Percentiles rank a stretch among this genome's conserved stretches.
These are phyloP conservation scores for Quercus suber DNA, from an alignment of 306 rosid genomes.

Conservation along the genomic window DNA sequence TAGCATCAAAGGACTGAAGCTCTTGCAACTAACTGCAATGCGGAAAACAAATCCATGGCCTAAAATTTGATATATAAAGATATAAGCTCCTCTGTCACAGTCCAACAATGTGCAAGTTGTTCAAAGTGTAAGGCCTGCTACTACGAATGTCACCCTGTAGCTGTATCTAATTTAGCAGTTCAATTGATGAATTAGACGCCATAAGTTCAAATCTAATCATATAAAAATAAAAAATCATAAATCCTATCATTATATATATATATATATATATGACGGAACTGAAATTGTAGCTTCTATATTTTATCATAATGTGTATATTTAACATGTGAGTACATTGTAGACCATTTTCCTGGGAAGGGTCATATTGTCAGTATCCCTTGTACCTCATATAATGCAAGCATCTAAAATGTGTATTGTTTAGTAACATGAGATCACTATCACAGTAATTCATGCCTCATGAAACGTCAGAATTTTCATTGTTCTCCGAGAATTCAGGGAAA, in stretches of 20 bases:
- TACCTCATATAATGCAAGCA: no score
- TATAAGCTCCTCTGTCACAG: not conserved
- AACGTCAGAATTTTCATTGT: no score
- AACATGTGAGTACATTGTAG: not conserved
- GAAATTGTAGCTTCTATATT: not conserved
- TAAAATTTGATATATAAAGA: not conserved
- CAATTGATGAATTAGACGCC: not conserved
- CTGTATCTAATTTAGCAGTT: not conserved
- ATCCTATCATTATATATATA: no score
- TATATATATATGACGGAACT: not conserved
- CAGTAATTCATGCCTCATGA: no score
- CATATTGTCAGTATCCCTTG: no score
- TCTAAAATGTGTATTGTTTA: no score
- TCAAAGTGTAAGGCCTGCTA: not conserved
- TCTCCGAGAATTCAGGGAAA: no score
- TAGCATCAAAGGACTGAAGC: slow-evolving; percentile 15
- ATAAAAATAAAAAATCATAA: no score
- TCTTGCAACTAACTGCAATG: not conserved
- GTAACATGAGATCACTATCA: no score
- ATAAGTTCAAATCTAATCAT: no score
- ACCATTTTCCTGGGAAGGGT: no score
- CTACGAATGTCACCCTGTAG: not conserved
- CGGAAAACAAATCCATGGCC: not conserved
- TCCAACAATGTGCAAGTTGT: not conserved
- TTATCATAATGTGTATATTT: not conserved